phyloP scores from a whole-genome alignment of 2,329 filamentous ascomycete genomes.

The Colletotrichum salicis region DNA sequence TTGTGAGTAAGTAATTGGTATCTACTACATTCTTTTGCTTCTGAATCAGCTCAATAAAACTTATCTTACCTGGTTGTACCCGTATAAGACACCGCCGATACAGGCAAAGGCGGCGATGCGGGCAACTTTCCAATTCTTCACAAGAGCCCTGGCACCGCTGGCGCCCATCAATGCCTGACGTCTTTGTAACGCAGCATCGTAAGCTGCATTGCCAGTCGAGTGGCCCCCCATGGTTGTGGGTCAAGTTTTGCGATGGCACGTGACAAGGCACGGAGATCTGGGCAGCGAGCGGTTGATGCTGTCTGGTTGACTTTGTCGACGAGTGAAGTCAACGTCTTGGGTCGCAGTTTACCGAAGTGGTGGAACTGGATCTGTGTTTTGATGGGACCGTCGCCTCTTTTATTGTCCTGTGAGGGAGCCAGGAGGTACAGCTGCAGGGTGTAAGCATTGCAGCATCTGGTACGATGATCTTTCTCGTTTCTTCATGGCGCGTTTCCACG shows the following conservation, averaged over 20 bases:
- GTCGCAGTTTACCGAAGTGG: not conserved
- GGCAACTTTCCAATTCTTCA: constrained; percentile 71
- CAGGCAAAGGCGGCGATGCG: constrained; percentile 71
- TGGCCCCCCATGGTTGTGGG: constrained; percentile 53
- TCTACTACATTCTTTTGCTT: no score
- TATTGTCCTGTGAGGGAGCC: not conserved
- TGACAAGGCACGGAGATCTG: not conserved
- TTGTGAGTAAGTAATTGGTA: constrained; percentile 48
- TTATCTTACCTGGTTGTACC: constrained; percentile 67
- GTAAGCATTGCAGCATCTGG: not conserved
- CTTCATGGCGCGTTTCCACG: not conserved
- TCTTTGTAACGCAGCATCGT: constrained; percentile 63
- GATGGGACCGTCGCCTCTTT: constrained; percentile 14
- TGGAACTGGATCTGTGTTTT: not conserved
- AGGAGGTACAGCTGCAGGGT: not conserved
- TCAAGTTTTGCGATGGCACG: not conserved
- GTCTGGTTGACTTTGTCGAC: no score
- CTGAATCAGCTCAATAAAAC: not conserved
- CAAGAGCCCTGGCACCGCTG: constrained; percentile 61
- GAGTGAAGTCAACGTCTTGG: not conserved
- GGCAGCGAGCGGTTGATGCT: not conserved
- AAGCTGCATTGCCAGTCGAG: constrained; percentile 46
- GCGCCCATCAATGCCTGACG: constrained; percentile 65
- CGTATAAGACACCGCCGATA: constrained; percentile 71
- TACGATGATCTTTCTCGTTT: not conserved